A percentile compares a stretch with the other conserved stretches of the same genome.
Evolutionary conservation across 2,329 filamentous ascomycete genomes (phyloP).

Genomic region (Lecanicillium sp.): DNA sequence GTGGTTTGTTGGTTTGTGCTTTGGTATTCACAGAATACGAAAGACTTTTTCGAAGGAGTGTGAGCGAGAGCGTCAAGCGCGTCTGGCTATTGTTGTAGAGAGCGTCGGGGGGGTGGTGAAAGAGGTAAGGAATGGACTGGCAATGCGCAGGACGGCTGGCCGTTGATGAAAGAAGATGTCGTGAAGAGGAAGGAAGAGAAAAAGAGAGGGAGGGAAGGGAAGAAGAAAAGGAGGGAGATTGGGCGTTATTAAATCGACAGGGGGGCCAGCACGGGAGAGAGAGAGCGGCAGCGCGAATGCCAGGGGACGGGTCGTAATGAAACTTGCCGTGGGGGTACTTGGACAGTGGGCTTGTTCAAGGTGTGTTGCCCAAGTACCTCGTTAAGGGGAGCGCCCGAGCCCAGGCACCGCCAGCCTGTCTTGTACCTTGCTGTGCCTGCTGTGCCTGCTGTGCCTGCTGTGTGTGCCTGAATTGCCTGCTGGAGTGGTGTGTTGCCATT

Average conservation of each 20-base stretch:
- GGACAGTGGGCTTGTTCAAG: no score
- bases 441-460: background rate
- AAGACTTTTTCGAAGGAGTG: conserved; percentile 15
- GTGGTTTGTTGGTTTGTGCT: conserved; percentile 2
- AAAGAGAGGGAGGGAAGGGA: conserved; percentile 1
- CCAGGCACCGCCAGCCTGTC: no score
- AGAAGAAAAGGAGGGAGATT: conserved; percentile 17
- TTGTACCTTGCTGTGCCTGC: background rate
- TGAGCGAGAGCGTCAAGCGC: conserved; percentile 12
- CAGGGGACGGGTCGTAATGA: conserved; percentile 7
- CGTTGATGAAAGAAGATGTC: conserved; percentile 18
- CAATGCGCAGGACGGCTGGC: conserved; percentile 6
- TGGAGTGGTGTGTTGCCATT: background rate
- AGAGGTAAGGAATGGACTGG: conserved; percentile 16
- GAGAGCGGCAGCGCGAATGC: background rate
- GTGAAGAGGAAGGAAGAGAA: conserved; percentile 14
- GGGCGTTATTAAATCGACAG: conserved; percentile 21
- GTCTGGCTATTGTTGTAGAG: conserved; percentile 10
- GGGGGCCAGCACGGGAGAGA: conserved; percentile 12
- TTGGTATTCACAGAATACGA: conserved; percentile 14
- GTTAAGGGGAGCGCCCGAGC: background rate
- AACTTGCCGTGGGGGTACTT: conserved; percentile 1
- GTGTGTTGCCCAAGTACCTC: background rate
- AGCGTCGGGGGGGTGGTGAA: conserved; percentile 9
- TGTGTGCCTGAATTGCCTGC: background rate